These are phyloP conservation scores for Amylostereum chailletii DNA, from an alignment of 1,284 basidiomycete species.

Conservation along the genomic window DNA sequence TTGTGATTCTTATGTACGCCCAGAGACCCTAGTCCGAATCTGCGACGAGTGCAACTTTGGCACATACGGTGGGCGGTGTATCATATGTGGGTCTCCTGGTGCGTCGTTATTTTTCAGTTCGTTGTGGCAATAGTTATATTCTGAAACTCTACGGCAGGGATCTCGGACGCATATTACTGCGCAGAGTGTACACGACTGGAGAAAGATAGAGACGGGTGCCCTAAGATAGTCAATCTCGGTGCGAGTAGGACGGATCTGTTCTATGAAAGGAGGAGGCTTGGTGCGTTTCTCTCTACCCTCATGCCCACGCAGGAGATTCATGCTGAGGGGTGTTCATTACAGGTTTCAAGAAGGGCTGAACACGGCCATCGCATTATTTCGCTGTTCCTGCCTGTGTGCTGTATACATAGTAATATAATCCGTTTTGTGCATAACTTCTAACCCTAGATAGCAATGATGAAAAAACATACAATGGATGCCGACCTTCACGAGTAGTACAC, in stretches of 20 bases:
- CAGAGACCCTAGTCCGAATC: conserved; percentile 94
- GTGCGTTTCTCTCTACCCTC: conserved; percentile 28
- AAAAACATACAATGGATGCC: background rate
- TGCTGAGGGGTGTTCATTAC: conserved; percentile 1
- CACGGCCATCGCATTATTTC: background rate
- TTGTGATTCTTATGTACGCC: conserved; percentile 98
- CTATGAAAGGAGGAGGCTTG: conserved; percentile 77
- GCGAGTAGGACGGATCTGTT: conserved; percentile 85
- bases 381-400: background rate
- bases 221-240: conserved; percentile 96
- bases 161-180: conserved; percentile 96
- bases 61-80: conserved; percentile 93
- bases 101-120: conserved; percentile 17
- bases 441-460: background rate
- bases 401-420: background rate
- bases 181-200: conserved; percentile 94
- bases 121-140: background rate
- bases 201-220: conserved; percentile 97
- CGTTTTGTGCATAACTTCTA: background rate
- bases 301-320: background rate
- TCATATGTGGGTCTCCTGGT: conserved; percentile 95
- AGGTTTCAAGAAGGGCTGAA: conserved; percentile 78
- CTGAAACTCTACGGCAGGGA: conserved; percentile 43
- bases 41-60: conserved; percentile 99
- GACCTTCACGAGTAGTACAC: conserved; percentile 35